These are phyloP conservation scores for Coemansia sp. DNA, from an alignment of 192 early-diverging fungal genomes.

Conservation along the genomic window DNA sequence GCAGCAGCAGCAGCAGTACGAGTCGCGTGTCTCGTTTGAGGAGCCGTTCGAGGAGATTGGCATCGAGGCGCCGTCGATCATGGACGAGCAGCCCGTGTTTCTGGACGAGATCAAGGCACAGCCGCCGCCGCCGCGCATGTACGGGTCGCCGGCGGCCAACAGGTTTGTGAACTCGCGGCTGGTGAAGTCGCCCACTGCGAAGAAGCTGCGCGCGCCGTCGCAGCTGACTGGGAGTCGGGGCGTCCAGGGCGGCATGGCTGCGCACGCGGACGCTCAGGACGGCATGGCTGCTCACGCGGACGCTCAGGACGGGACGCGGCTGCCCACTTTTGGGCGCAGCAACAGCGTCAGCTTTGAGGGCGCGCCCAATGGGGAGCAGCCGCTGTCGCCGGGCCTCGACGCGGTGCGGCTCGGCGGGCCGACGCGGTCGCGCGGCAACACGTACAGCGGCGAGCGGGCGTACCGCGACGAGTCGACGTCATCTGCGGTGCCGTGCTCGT, in stretches of 20 bases:
- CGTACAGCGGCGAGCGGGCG: constrained; percentile 6
- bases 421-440: constrained; percentile 27
- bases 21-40: constrained; percentile 29
- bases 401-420: constrained; percentile 1
- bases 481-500: constrained; percentile 2
- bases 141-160: constrained; percentile 47
- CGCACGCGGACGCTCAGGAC: constrained; percentile 1
- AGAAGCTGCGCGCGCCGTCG: not conserved
- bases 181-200: constrained; percentile 29
- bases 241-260: constrained; percentile 5
- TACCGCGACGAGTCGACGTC: not conserved
- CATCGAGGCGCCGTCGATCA: constrained; percentile 21
- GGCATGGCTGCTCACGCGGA: not conserved
- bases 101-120: constrained; percentile 26
- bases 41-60: constrained; percentile 24
- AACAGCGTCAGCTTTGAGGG: constrained; percentile 13
- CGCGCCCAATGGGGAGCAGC: constrained; percentile 12
- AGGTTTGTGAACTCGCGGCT: constrained; percentile 39
- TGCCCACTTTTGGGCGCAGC: constrained; percentile 20
- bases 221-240: constrained; percentile 3
- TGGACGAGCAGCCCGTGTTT: constrained; percentile 48
- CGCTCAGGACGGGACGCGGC: not conserved
- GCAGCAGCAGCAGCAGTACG: constrained; percentile 10
- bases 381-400: constrained; percentile 6
- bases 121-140: constrained; percentile 21